Evolutionary conservation across 2,329 filamentous ascomycete genomes (phyloP).

Genomic region (Aspergillus pseudoviridinutans): DNA sequence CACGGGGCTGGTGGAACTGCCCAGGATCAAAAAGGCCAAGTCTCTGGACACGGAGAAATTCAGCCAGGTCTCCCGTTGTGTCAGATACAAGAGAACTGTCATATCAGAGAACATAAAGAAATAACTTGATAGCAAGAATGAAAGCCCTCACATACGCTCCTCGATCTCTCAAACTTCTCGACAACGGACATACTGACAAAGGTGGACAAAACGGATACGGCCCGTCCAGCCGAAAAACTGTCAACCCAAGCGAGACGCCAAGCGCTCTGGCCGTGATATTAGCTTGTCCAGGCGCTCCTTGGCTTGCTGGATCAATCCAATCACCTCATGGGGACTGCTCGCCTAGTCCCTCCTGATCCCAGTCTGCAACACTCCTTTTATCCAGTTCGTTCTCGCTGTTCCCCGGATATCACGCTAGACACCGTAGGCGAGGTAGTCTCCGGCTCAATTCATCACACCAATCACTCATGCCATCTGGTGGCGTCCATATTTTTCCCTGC

Average conservation of each 20-base stretch:
- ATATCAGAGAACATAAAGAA: background rate
- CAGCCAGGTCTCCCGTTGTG: background rate
- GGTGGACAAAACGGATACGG: background rate
- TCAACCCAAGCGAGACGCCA: background rate
- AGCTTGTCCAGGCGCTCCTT: background rate
- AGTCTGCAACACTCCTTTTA: background rate
- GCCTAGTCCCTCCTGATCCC: background rate
- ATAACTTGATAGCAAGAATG: too few relatives aligned
- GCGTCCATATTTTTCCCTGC: background rate
- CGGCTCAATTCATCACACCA: background rate
- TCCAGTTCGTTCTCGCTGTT: background rate
- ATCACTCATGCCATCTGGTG: background rate
- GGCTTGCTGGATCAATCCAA: background rate
- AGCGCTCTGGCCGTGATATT: background rate
- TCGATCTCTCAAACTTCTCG: too few relatives aligned
- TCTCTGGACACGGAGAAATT: background rate
- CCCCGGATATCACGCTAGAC: background rate
- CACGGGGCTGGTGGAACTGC: background rate
- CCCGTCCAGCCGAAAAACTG: background rate
- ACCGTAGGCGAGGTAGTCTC: background rate
- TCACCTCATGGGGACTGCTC: background rate
- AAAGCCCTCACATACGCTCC: too few relatives aligned
- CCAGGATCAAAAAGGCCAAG: too few relatives aligned
- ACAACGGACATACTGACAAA: background rate
- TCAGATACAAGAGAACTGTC: background rate